Percentiles rank a stretch among this genome's conserved stretches.
Conservation (phyloP, 2,329 filamentous ascomycete species). For the Peltaster fructicola region DNA sequence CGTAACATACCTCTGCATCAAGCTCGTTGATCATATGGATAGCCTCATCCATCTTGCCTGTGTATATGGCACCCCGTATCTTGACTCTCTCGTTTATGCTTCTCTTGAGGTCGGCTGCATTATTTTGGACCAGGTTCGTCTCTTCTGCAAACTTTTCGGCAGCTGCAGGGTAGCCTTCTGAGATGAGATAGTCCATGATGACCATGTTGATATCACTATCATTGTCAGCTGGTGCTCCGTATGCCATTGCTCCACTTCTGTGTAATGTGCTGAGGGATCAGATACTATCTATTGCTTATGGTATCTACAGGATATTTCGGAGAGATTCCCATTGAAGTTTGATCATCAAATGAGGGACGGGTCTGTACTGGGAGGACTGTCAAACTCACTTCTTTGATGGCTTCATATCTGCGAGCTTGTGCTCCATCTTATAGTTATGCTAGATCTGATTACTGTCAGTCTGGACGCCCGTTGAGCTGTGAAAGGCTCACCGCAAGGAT, state of each 20-base stretch:
- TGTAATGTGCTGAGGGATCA: too few relatives aligned
- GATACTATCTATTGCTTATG: too few relatives aligned
- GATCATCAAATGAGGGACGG: slow-evolving; percentile 53
- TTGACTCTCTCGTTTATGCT: slow-evolving; percentile 62
- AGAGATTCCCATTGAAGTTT: slow-evolving; percentile 99
- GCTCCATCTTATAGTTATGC: slow-evolving; percentile 44
- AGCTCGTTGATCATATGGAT: slow-evolving; percentile 79
- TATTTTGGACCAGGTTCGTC: slow-evolving; percentile 64
- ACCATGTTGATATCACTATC: slow-evolving; percentile 81
- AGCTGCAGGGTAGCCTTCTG: slow-evolving; percentile 83
- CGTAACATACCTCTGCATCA: slow-evolving; percentile 62
- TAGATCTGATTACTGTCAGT: too few relatives aligned
- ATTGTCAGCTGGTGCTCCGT: slow-evolving; percentile 8
- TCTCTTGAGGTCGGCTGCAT: slow-evolving; percentile 41
- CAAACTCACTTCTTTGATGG: slow-evolving; percentile 59
- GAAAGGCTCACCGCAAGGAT: neutral
- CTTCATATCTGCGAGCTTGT: slow-evolving; percentile 66
- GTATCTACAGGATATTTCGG: slow-evolving; percentile 92
- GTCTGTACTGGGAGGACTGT: slow-evolving; percentile 16
- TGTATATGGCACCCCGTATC: slow-evolving; percentile 72
- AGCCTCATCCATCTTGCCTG: slow-evolving; percentile 68
- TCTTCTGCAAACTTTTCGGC: slow-evolving; percentile 88
- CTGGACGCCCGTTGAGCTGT: too few relatives aligned
- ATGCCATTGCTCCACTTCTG: neutral
- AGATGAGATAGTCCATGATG: slow-evolving; percentile 92